Evolutionary conservation across 495 filamentous ascomycete species (phyloP).

Genomic region (Neurospora sublineolata): DNA sequence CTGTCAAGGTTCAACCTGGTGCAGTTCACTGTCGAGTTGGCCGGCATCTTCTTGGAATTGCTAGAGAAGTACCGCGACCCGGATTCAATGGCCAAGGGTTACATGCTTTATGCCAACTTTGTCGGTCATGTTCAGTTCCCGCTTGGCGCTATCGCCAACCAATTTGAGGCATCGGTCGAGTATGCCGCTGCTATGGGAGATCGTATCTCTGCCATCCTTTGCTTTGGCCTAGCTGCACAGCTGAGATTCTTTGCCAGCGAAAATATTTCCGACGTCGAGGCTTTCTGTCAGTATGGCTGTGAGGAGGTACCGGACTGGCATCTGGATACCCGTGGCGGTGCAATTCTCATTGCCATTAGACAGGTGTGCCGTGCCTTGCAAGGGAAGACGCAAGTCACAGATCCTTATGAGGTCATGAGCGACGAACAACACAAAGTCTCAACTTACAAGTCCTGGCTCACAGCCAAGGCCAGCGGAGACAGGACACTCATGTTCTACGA

Average conservation of each 20-base stretch:
- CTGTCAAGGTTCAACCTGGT: constrained; percentile 63
- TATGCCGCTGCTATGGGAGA: constrained; percentile 61
- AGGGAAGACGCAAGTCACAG: constrained; percentile 60
- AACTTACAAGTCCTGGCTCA: constrained; percentile 52
- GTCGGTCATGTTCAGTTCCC: constrained; percentile 60
- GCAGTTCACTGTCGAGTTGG: constrained; percentile 54
- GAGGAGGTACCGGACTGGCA: constrained; percentile 69
- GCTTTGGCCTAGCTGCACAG: constrained; percentile 59
- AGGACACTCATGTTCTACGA: constrained; percentile 62
- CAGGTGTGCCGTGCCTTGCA: constrained; percentile 71
- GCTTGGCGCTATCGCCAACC: constrained; percentile 45
- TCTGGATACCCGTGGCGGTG: constrained; percentile 68
- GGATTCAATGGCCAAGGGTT: constrained; percentile 57
- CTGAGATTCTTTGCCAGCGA: constrained; percentile 63
- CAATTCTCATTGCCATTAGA: constrained; percentile 54
- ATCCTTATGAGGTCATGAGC: constrained; percentile 49
- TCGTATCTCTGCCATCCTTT: constrained; percentile 61
- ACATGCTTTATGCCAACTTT: constrained; percentile 62
- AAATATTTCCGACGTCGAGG: constrained; percentile 63
- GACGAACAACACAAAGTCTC: constrained; percentile 57
- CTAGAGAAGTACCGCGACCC: constrained; percentile 56
- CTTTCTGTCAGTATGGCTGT: constrained; percentile 57
- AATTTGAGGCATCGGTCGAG: constrained; percentile 59
- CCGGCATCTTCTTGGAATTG: constrained; percentile 51
- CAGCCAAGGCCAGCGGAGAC: constrained; percentile 25